Evolutionary conservation across 2,329 filamentous ascomycete genomes (phyloP).

Genomic region (Hypoxylon sp.): DNA sequence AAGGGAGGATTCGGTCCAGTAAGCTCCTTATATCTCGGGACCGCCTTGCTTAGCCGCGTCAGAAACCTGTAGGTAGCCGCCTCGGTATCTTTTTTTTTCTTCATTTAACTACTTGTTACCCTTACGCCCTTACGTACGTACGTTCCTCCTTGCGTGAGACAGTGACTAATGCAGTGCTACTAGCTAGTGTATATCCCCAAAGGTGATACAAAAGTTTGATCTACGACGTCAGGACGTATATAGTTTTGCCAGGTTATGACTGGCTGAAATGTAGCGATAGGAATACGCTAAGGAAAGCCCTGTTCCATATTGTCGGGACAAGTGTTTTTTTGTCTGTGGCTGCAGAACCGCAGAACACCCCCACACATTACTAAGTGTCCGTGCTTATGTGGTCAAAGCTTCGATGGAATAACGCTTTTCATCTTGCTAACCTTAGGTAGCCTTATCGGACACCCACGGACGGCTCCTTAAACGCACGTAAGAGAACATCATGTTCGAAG

Average conservation of each 20-base stretch:
- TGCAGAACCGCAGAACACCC: slow-evolving; percentile 10
- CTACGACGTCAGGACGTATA: slow-evolving; percentile 33
- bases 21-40: slow-evolving; percentile 20
- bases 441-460: too few species aligned
- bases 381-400: slow-evolving; percentile 20
- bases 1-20: slow-evolving; percentile 2
- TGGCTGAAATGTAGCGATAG: slow-evolving; percentile 8
- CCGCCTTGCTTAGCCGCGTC: slow-evolving; percentile 22
- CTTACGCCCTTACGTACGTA: slow-evolving; percentile 16
- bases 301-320: slow-evolving; percentile 32
- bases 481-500: slow-evolving; percentile 59
- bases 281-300: slow-evolving; percentile 31
- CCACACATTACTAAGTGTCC: slow-evolving; percentile 12
- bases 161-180: slow-evolving; percentile 15
- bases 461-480: neutral
- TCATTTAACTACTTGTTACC: slow-evolving; percentile 5
- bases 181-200: slow-evolving; percentile 6
- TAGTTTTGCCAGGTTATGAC: slow-evolving; percentile 11
- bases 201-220: slow-evolving; percentile 34
- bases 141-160: slow-evolving; percentile 17
- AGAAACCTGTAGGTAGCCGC: slow-evolving; percentile 9
- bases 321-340: slow-evolving; percentile 11
- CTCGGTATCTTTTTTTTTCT: slow-evolving; percentile 2
- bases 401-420: slow-evolving; percentile 5
- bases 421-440: too few species aligned